Percentiles rank a stretch among this genome's conserved stretches.
Evolutionary conservation across 2,329 filamentous ascomycete species (phyloP).

Genomic region (Plectosphaerella sp.): DNA sequence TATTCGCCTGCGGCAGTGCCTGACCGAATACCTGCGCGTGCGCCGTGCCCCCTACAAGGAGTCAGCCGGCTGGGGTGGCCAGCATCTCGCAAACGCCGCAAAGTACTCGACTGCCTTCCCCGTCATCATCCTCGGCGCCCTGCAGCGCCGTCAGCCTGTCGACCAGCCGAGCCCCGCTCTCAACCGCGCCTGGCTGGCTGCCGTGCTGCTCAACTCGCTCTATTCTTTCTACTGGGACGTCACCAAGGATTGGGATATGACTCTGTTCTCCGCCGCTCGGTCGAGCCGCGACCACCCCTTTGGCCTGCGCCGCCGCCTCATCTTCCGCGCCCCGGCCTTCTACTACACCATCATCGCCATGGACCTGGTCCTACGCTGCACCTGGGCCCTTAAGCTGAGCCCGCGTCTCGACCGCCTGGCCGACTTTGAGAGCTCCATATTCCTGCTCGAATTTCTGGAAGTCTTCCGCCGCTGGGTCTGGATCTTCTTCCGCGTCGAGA

Average conservation of each 20-base stretch:
- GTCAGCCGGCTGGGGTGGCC: constrained; percentile 68
- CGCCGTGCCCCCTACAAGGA: constrained; percentile 50
- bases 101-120: constrained; percentile 96
- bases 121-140: constrained; percentile 74
- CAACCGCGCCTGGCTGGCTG: constrained; percentile 62
- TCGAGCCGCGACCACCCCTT: constrained; percentile 64
- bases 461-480: constrained; percentile 89
- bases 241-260: constrained; percentile 93
- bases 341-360: constrained; percentile 80
- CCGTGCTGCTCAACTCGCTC: constrained; percentile 75
- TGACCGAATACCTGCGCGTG: constrained; percentile 81
- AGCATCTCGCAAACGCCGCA: constrained; percentile 87
- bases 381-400: constrained; percentile 86
- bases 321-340: constrained; percentile 65
- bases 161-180: constrained; percentile 31
- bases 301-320: constrained; percentile 70
- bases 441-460: constrained; percentile 81
- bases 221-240: constrained; percentile 99
- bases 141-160: constrained; percentile 59
- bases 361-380: constrained; percentile 79
- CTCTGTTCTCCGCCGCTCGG: constrained; percentile 63
- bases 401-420: constrained; percentile 78
- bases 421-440: constrained; percentile 85
- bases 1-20: constrained; percentile 86
- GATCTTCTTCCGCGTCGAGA: constrained; percentile 95